These are phyloP conservation scores for Lasiodiplodia theobromae DNA, from an alignment of 2,329 filamentous ascomycete species.

Conservation along the genomic window DNA sequence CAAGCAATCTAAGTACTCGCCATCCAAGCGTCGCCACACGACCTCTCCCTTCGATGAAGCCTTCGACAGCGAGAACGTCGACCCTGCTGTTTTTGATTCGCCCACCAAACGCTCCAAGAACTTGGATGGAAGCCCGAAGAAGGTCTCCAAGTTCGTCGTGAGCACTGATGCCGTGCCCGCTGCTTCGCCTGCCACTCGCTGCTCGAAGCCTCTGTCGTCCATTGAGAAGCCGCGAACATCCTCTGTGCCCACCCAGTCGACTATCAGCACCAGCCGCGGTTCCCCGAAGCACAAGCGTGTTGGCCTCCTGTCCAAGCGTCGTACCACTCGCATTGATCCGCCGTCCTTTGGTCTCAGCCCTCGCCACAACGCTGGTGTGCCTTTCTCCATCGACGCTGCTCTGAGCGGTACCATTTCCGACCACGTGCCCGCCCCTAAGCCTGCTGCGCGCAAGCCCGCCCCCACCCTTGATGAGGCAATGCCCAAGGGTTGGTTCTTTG, in stretches of 20 bases:
- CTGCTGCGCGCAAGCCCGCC: constrained; percentile 41
- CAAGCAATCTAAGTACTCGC: constrained; percentile 41
- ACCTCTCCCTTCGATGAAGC: constrained; percentile 54
- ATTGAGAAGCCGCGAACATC: constrained; percentile 48
- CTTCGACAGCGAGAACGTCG: constrained; percentile 65
- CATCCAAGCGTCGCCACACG: constrained; percentile 56
- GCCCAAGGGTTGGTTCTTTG: constrained; percentile 79
- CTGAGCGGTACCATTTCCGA: constrained; percentile 76
- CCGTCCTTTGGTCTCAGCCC: constrained; percentile 63
- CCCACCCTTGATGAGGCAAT: constrained; percentile 64
- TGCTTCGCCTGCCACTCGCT: constrained; percentile 35
- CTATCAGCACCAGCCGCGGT: constrained; percentile 66
- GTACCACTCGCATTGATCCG: constrained; percentile 74
- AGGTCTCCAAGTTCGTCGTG: constrained; percentile 51
- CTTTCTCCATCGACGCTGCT: constrained; percentile 86
- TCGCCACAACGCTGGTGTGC: constrained; percentile 57
- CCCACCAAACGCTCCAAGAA: constrained; percentile 62
- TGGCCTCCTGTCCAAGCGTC: constrained; percentile 72
- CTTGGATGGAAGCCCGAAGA: constrained; percentile 45
- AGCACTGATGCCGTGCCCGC: constrained; percentile 37
- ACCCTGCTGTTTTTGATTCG: constrained; percentile 59
- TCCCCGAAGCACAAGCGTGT: constrained; percentile 77
- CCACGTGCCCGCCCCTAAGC: constrained; percentile 52
- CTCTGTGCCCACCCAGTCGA: constrained; percentile 51
- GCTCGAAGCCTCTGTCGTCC: constrained; percentile 35